These are phyloP conservation scores for Fusarium tjaetaba DNA, from an alignment of 2,329 filamentous ascomycete genomes.

Conservation along the genomic window DNA sequence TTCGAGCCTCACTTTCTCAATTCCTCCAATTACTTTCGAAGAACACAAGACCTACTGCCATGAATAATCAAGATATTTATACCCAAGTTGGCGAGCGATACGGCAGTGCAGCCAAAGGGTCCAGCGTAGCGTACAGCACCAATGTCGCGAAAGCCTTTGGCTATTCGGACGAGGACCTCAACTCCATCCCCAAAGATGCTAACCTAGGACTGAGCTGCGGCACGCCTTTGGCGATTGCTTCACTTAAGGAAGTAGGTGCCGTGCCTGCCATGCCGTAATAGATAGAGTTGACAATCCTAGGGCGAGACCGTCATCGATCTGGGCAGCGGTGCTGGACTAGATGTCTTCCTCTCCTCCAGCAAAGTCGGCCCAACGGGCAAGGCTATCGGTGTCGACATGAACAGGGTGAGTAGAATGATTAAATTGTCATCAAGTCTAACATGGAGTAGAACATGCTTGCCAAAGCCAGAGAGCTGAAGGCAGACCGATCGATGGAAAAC, in stretches of 20 bases:
- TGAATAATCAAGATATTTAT: neutral
- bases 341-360: neutral
- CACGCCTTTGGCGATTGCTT: neutral
- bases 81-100: neutral
- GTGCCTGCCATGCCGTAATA: fast-evolving
- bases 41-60: neutral
- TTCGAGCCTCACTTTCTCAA: neutral
- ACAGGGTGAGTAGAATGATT: neutral
- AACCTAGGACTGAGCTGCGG: constrained; percentile 5
- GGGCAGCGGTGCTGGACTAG: constrained; percentile 3
- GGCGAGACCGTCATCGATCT: constrained; percentile 4
- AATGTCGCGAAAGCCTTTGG: constrained; percentile 9
- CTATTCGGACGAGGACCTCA: constrained; percentile 3
- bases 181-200: neutral
- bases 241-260: neutral
- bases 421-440: fast-evolving
- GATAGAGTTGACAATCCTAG: neutral
- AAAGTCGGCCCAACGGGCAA: neutral
- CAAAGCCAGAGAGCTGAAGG: neutral
- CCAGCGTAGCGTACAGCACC: neutral
- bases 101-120: neutral
- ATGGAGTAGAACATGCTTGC: neutral
- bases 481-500: neutral
- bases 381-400: constrained; percentile 10
- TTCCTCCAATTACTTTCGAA: too few relatives aligned